Conservation (phyloP, 768 basidiomycete species). For the Tricholoma sp. region DNA sequence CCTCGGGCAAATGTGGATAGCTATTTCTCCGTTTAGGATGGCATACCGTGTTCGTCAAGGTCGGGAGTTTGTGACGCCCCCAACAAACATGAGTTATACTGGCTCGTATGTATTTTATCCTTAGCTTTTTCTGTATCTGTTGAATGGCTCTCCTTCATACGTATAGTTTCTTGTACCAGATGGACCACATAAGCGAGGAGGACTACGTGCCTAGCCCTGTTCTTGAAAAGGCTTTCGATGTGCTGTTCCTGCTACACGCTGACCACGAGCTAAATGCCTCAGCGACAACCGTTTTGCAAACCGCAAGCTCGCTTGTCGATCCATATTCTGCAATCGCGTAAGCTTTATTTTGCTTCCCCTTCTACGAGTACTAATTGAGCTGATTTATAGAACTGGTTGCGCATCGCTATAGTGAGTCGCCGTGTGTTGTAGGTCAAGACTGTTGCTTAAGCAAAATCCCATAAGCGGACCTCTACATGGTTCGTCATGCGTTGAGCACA, state of each 20-base stretch:
- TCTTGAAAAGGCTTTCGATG: slow-evolving; percentile 82
- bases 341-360: slow-evolving; percentile 16
- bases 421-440: neutral
- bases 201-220: slow-evolving; percentile 79
- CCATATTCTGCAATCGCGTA: slow-evolving; percentile 84
- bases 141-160: neutral
- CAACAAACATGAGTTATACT: slow-evolving; percentile 76
- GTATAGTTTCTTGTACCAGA: slow-evolving; percentile 79
- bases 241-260: slow-evolving; percentile 82
- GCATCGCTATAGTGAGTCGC: slow-evolving; percentile 77
- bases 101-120: slow-evolving; percentile 55
- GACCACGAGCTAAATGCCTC: slow-evolving; percentile 91
- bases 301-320: slow-evolving; percentile 84
- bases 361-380: neutral
- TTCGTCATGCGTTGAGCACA: slow-evolving; percentile 16
- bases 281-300: slow-evolving; percentile 82
- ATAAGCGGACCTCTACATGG: slow-evolving; percentile 68
- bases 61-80: slow-evolving; percentile 80
- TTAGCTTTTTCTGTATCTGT: neutral
- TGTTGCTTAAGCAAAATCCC: neutral
- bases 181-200: slow-evolving; percentile 74
- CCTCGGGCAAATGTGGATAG: neutral
- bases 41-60: slow-evolving; percentile 92
- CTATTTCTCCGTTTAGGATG: slow-evolving; percentile 48
- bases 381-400: slow-evolving; percentile 60